These are phyloP conservation scores for Geotrichum cucujoidarum DNA, from an alignment of 1,139 yeast genomes.

Conservation along the genomic window DNA sequence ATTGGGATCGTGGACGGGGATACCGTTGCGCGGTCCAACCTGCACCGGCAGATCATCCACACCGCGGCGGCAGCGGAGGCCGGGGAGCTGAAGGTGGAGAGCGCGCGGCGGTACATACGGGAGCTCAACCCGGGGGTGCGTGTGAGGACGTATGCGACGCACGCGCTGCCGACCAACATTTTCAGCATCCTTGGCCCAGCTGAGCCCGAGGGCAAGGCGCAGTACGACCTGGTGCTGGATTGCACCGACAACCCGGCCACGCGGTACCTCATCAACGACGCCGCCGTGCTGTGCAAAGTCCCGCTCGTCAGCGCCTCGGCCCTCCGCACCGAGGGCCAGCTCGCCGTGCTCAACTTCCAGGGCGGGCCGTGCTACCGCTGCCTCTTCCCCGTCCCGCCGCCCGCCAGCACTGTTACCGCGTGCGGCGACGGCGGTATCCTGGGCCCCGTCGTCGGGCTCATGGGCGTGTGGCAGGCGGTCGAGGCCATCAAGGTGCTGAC, in stretches of 20 bases:
- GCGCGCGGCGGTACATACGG: conserved; percentile 55
- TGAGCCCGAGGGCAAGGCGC: too few species aligned
- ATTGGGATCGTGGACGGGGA: conserved; percentile 89
- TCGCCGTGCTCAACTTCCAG: conserved; percentile 65
- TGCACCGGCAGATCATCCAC: conserved; percentile 88
- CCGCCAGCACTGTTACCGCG: conserved; percentile 72
- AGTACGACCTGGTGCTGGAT: conserved; percentile 74
- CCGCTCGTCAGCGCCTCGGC: conserved; percentile 93
- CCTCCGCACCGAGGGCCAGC: conserved; percentile 83
- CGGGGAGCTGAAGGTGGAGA: conserved; percentile 72
- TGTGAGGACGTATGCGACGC: conserved; percentile 48
- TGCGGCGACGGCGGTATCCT: conserved; percentile 95
- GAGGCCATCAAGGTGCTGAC: conserved; percentile 76
- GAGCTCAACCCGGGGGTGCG: conserved; percentile 63
- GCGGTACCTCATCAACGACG: conserved; percentile 83
- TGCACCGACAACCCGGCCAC: conserved; percentile 93
- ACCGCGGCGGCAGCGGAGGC: conserved; percentile 53
- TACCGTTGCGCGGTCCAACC: conserved; percentile 71
- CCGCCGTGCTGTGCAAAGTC: conserved; percentile 60
- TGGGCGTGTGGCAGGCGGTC: conserved; percentile 84
- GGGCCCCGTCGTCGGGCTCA: conserved; percentile 90
- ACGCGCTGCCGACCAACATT: conserved; percentile 55
- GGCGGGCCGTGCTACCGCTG: conserved; percentile 93
- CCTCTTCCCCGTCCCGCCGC: conserved; percentile 86
- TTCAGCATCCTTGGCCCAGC: conserved; percentile 52